These are phyloP conservation scores for Acanthamoeba lenticulata DNA, from an alignment of 208 protist species.

Conservation along the genomic window DNA sequence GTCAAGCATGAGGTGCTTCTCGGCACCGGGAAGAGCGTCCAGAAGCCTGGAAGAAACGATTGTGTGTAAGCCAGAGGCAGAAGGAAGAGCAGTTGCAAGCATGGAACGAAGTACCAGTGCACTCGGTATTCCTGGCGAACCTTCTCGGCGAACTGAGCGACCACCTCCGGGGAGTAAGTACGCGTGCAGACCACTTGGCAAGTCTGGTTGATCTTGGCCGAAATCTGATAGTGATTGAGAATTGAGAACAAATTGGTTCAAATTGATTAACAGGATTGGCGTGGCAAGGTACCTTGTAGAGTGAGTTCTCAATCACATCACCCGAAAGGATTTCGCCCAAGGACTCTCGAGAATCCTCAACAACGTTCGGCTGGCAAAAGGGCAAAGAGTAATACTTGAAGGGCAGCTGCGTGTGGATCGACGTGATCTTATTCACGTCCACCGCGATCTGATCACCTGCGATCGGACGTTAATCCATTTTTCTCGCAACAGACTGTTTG, in stretches of 20 bases:
- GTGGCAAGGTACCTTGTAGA: conserved; percentile 92
- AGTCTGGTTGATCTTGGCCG: conserved; percentile 38
- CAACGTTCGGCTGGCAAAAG: conserved; percentile 85
- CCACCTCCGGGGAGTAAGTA: not conserved
- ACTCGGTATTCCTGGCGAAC: conserved; percentile 76
- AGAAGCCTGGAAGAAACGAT: too few relatives aligned
- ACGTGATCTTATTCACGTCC: conserved; percentile 93
- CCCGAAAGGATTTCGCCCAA: conserved; percentile 95
- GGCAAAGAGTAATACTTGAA: conserved; percentile 94
- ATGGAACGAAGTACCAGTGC: conserved; percentile 60
- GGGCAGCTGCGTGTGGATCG: conserved; percentile 90
- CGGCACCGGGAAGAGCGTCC: conserved; percentile 79
- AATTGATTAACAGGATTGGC: not conserved
- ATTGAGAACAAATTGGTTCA: not conserved
- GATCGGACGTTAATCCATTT: too few relatives aligned
- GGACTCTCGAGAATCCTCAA: conserved; percentile 86
- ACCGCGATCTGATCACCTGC: conserved; percentile 67
- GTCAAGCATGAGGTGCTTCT: not conserved
- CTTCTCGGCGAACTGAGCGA: conserved; percentile 1
- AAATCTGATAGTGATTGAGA: not conserved
- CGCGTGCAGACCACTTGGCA: conserved; percentile 76
- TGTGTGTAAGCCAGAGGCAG: not conserved
- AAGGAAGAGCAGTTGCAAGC: too few relatives aligned
- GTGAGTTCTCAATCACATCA: conserved; percentile 93
- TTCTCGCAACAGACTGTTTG: too few relatives aligned